Base-by-base conservation (phyloP, 2,329 filamentous ascomycete species). In the Sporothrix pallida region DNA sequence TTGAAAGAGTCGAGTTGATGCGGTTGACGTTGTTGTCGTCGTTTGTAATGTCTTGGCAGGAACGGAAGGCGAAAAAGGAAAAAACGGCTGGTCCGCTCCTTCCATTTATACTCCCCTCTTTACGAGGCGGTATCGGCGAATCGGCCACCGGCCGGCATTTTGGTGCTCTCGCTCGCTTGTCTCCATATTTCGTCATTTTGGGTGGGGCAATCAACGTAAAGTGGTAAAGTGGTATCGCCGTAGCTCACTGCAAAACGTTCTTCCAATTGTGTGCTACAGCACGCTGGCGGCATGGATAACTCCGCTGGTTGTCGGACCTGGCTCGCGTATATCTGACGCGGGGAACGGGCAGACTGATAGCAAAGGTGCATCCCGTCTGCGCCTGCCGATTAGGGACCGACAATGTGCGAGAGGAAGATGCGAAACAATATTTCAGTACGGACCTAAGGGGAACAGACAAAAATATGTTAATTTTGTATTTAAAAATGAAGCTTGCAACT, bases 131-230 rank as follows among this genome's bases (percentile, higher is more conserved):
- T 44, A 31, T 31, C 46, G 63, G 44, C 63, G 12, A 68, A 44
- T 37, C 63, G 63, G 63, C 63, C 46, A n/a, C 63, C 20, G 44
- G 44, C 63, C 63, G 46, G 63, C 63, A 67, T 50, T 37, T 62
- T 58, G 20, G 54, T 26, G 23, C 62, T 26, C 23, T 26, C 23
- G 23, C 23, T 26, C 23, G 23, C 23, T 26, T 26, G 23, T 26
- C 23, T 26, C 23, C 23, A 3, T 10, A 1, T 60, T 60, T 60
- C 15, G 9, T 13, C 52, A n/a, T 58, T 58, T 58, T 17, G 54
- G 54, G 10, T 23, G 58, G 26, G 31, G 17, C 60, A 44, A 23
- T 15, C 7, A 9, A 42, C 20, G 31, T 15, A 54, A 54, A 7
- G 3, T 54, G 8, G 8, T 13, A 48, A 48, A 13, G 50, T 31